A percentile compares a stretch with the other conserved stretches of the same genome.
phyloP scores from a whole-genome alignment of 2,329 filamentous ascomycete species.

The Arachnomyces sp. region DNA sequence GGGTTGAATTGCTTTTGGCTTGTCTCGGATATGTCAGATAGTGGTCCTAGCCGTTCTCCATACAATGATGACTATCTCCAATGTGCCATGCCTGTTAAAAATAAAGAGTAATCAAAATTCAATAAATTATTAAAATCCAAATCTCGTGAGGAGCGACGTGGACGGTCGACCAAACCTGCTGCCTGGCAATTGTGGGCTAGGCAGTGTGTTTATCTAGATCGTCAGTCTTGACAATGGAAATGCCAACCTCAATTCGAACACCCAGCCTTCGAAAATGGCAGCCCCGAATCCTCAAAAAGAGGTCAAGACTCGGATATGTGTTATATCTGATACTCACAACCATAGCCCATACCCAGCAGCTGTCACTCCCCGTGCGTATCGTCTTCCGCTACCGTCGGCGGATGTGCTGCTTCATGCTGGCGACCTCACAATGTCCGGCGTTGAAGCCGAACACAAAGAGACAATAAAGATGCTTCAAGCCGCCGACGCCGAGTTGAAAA shows the following conservation, averaged over 20 bases:
- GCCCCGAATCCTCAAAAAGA: not conserved
- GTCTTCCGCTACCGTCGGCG: slow-evolving; percentile 40
- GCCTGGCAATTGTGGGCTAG: too few species aligned
- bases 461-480: slow-evolving; percentile 41
- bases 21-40: too few species aligned
- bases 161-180: too few species aligned
- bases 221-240: not conserved
- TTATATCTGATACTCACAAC: slow-evolving; percentile 39
- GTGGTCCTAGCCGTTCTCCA: too few species aligned
- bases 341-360: slow-evolving; percentile 16
- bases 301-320: slow-evolving; percentile 34
- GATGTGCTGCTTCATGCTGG: slow-evolving; percentile 53
- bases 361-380: slow-evolving; percentile 23
- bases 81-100: too few species aligned
- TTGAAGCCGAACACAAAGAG: slow-evolving; percentile 39
- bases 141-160: too few species aligned
- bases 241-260: slow-evolving; percentile 2
- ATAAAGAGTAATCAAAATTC: too few species aligned
- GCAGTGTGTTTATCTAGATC: not conserved
- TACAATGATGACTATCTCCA: too few species aligned
- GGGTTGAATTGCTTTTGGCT: too few species aligned
- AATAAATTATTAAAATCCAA: too few species aligned
- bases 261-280: slow-evolving; percentile 10
- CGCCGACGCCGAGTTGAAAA: slow-evolving; percentile 49
- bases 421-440: slow-evolving; percentile 50